phyloP scores from a whole-genome alignment of 2,329 filamentous ascomycete species.

The Xylariaceae sp. region DNA sequence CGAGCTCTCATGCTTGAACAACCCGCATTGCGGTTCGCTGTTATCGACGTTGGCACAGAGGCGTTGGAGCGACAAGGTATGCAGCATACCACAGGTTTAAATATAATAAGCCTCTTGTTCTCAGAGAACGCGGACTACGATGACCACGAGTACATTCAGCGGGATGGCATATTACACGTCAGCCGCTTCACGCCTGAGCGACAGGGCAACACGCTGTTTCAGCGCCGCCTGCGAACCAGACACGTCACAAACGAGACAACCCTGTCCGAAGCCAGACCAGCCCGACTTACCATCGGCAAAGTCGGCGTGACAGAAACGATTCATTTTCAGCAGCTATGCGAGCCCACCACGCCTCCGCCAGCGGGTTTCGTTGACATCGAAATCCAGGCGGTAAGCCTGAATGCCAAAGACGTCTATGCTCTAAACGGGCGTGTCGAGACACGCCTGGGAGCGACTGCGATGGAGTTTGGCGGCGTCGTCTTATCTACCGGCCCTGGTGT shows the following conservation, averaged over 20 bases:
- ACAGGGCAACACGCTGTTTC: constrained; percentile 21
- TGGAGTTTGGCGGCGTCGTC: constrained; percentile 30
- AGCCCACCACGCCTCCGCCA: background rate
- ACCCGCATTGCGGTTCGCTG: constrained; percentile 8
- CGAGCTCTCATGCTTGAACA: constrained; percentile 22
- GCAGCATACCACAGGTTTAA: background rate
- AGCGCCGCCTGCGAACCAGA: constrained; percentile 2
- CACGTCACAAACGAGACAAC: background rate
- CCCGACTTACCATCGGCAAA: constrained; percentile 11
- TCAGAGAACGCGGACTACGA: constrained; percentile 1
- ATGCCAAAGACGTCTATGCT: constrained; percentile 28
- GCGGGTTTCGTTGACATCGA: constrained; percentile 10
- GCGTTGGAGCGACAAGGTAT: background rate
- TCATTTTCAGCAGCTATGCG: constrained; percentile 19
- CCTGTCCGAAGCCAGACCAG: constrained; percentile 5
- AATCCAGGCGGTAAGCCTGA: constrained; percentile 20
- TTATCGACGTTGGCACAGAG: constrained; percentile 13
- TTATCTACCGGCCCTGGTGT: too few relatives aligned
- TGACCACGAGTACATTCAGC: constrained; percentile 19
- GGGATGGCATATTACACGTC: constrained; percentile 12
- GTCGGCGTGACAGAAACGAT: constrained; percentile 18
- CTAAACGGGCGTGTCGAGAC: constrained; percentile 31
- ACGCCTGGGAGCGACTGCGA: constrained; percentile 8
- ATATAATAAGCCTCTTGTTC: background rate
- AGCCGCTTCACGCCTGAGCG: constrained; percentile 25